Evolutionary conservation across 306 rosid species (phyloP), one percentile per base, ranked within the genome.

Genomic region (Glycyrrhiza uralensis): DNA sequence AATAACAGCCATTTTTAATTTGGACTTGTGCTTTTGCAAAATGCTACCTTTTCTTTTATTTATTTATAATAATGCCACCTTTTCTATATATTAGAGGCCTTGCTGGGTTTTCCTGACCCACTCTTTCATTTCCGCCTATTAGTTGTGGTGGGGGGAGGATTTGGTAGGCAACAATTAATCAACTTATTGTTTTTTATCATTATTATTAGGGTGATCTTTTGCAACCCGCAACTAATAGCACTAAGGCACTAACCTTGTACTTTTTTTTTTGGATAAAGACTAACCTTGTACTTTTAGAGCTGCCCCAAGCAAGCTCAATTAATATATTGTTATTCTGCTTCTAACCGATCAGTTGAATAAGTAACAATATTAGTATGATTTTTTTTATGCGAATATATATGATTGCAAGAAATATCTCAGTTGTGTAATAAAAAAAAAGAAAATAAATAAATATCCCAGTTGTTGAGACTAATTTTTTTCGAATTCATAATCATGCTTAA

Each of bases 91-190:
- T 51, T 24, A 18, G 11, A 26, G 29, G 4, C 29, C n/a, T 60
- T 69, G 52, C 19, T 24, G 7, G 71, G 42, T 23, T 69, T 49
- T 59, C 20, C 20, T 49, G 70, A 35, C 81, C 63, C 59, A 69
- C 67, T n/a, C 55, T 54, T 52, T 71, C 45, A 28, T 38, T 39
- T 33, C n/a, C n/a, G 23, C 26, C 26, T 33, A 19, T 60, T 66
- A 65, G 75, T 76, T 72, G 58, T 23, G 86, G 79, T 81, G 78
- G 88, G 85, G 85, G 85, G 7, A 74, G 64, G 73, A 66, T 73
- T 79, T 44, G 89, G 85, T 72, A 52, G 83, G 30, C 36, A 58
- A 45, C 66, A 67, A 66, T 57, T 44, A 74, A 74, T 57, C 30
- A 39, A 83, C 36, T 64, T 45, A 58, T 24, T 66, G 74, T 64